Base-by-base conservation (phyloP, 73 alveolate species). In the Stentor roeselii region DNA sequence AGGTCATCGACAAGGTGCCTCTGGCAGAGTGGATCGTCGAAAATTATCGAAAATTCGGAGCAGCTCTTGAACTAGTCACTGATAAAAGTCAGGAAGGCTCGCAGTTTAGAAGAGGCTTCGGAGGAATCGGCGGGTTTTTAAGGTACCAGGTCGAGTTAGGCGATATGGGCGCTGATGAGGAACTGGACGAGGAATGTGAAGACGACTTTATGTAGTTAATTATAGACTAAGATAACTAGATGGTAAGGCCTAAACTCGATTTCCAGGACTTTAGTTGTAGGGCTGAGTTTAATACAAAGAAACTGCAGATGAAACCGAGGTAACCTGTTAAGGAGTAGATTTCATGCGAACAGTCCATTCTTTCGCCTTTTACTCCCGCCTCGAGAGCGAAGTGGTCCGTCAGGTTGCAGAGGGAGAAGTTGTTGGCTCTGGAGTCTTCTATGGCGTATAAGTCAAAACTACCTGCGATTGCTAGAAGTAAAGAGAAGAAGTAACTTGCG, bases 81-180 rank as follows among this genome's bases (percentile, higher is more conserved):
- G 99, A 98, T 83, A 93, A 95, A 82, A 90, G 97, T 11, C 97
- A 95, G 86, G 99, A 98, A 91, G 99, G 99, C 50, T 92, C 78
- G 83, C 96, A 98, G 90, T 98, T 97, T 61, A 96, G 93, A 82
- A 98, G 95, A 78, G 99, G 99, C 75, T 98, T 98, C 87, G 95
- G 97, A 76, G 99, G 99, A 84, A 94, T 98, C 78, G 99, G 99
- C 15, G 99, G 99, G 61, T 93, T 98, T 89, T 90, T 98, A 76
- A 95, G 99, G 88, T 98, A 94, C 89, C 93, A n/a, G n/a, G n/a
- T n/a, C n/a, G n/a, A 95, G 86, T 82, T 97, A 41, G 98, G 95
- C 36, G 60, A 92, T 59, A 95, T 90, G 58, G 89, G 92, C 75
- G 59, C 82, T 4, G 92, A 77, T 15, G 59, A 80, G 32, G 59